phyloP scores from a whole-genome alignment of 345 rosid genomes.

The Acer campestre region DNA sequence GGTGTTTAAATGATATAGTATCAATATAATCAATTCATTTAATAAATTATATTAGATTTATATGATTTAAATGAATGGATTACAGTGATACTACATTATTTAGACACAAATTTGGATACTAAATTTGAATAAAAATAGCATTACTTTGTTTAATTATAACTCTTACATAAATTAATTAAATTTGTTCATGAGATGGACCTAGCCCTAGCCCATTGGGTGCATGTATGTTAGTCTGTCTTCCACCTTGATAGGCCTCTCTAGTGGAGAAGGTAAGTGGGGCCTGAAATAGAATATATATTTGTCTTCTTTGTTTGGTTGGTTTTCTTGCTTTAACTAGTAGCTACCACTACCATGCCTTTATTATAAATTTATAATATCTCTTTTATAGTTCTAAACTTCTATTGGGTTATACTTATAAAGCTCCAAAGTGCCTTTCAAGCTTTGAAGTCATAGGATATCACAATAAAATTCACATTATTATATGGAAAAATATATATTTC shows the following conservation, averaged over 20 bases:
- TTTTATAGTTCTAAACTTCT: too few species aligned
- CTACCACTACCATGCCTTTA: too few species aligned
- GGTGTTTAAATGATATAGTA: too few species aligned
- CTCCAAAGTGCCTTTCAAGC: not conserved
- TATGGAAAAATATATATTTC: not conserved
- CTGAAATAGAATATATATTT: not conserved
- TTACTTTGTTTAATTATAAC: too few species aligned
- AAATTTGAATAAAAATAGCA: too few species aligned
- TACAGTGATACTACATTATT: too few species aligned
- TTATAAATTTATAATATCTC: too few species aligned
- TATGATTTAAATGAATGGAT: too few species aligned
- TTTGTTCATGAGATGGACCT: not conserved
- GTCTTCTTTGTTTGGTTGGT: not conserved
- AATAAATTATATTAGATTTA: too few species aligned
- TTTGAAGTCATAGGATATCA: not conserved
- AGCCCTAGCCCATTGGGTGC: not conserved
- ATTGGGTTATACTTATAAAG: too few species aligned
- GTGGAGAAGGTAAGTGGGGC: not conserved
- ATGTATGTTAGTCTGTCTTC: not conserved
- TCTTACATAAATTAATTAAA: not conserved
- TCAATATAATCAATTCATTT: too few species aligned
- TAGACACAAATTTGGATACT: too few species aligned
- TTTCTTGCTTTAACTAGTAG: not conserved
- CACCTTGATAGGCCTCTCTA: not conserved
- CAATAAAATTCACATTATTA: not conserved